Base-by-base conservation (phyloP, 2,329 filamentous ascomycete genomes). In the Aspergillus sp. region DNA sequence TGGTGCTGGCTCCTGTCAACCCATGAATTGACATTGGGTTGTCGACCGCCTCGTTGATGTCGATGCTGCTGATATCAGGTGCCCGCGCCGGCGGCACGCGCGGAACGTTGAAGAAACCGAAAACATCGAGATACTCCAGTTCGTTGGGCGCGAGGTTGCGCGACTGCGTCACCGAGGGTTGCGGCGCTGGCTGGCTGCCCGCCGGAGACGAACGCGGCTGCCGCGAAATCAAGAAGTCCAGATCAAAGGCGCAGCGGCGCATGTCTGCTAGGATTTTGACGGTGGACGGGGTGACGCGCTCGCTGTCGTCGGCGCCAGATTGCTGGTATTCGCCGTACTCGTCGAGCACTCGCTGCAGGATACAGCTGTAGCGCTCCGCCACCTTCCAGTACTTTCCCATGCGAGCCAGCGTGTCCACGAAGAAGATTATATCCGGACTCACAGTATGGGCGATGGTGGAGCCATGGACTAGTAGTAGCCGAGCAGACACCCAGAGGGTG, bases 61-160 rank as follows among this genome's bases (percentile, higher is more conserved):
- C 69, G n/a, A 73, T 53, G 32, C 65, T 64, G 9, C 56, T 57
- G 3, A 69, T 64, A 22, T 72, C 70, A 11, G 70, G 63, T 1
- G 71, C 69, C 6, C 75, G 69, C 4, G 71, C 58, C 20, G 78
- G 75, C 0, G 84, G 84, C 24, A 96, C 78, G 18, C 92, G 82
- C 1, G 93, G 93, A 57, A 96, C 87, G 71, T 96, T 96, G 81
- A 96, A 97, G 72, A 96, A 96, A 67, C 95, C 91, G 72, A 97
- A 96, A 0, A 96, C 90, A 68, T 96, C 92, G 2, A 96, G 80
- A 71, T 96, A 96, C 72, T 96, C 93, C 3, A 96, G 80, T 70
- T 96, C 92, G 66, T 95, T 91, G 1, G 90, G 85, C 10, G 87
- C 90, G 0, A 91, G 90, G 31, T 86, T 84, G 1, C 85, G 84